Base-by-base conservation (phyloP, 257 asterid genomes). In the Vinca minor region DNA sequence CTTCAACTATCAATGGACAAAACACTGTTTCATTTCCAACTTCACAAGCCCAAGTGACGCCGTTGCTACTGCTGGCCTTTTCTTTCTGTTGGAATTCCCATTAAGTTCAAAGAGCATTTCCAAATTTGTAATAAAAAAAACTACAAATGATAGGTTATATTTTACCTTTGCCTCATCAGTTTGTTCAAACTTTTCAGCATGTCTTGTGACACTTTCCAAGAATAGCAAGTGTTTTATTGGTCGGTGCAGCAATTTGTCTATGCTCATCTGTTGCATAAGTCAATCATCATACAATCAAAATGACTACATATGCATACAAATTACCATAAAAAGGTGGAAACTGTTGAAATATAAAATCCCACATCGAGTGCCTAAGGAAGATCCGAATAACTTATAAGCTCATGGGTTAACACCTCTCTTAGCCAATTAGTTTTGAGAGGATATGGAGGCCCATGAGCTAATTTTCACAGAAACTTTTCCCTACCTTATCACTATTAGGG, bases 1-100 rank as follows among this genome's bases (percentile, higher is more conserved):
- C 98, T 83, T 91, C 94, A 54, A 91, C 86, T 67, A 83, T 81
- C 73, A 91, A 72, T 2, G 98, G 98, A 74, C 88, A 91, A 65
- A 73, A 78, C 95, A 83, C 74, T 28, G 75, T 64, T 70, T 82
- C 80, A 54, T 83, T 79, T 3, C 83, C 95, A 45, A 91, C 86
- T 79, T 91, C 96, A 73, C 96, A 91, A 26, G 96, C 98, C 98
- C 96, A 88, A 57, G 96, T 88, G 44, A 79, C 81, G 38, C 73
- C 76, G 20, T 64, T 71, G 57, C 71, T 68, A 74, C 70, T 60
- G 35, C 70, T 62, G 44, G 70, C 39, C 21, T 63, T 59, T 28
- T 73, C 77, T 62, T 69, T 68, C 29, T 89, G 82, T 60, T 38
- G 56, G 21, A 58, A 67, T 8, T 26, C 31, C 18, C 35, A 69